These are phyloP conservation scores for Xylaria sp. DNA, from an alignment of 2,329 filamentous ascomycete genomes.

Conservation along the genomic window DNA sequence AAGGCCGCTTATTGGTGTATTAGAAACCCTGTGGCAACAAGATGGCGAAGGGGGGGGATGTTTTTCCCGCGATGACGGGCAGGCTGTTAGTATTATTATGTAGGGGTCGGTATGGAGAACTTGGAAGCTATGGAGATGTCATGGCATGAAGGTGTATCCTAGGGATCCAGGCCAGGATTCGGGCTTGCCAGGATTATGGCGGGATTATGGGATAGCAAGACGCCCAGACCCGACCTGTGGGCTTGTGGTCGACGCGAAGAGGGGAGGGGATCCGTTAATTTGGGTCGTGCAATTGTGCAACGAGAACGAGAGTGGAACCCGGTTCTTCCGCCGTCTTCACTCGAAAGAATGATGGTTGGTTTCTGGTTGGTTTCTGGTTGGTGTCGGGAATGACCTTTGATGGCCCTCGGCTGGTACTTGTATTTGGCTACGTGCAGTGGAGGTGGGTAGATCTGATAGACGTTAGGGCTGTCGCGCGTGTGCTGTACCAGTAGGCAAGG, in stretches of 20 bases:
- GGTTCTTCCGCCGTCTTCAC: conserved; percentile 21
- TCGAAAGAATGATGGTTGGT: too few relatives aligned
- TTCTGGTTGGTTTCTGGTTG: too few relatives aligned
- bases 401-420: too few relatives aligned
- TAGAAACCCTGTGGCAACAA: conserved; percentile 4
- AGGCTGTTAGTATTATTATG: conserved; percentile 6
- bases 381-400: too few relatives aligned
- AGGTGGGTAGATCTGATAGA: too few relatives aligned
- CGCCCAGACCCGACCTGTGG: background rate
- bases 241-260: background rate
- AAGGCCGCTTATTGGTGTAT: background rate
- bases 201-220: background rate
- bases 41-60: conserved; percentile 5
- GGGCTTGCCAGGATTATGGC: background rate
- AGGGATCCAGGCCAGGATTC: background rate
- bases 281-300: conserved; percentile 22
- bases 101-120: background rate
- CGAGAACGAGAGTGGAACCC: conserved; percentile 8
- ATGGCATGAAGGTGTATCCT: background rate
- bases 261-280: conserved; percentile 18
- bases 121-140: background rate
- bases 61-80: conserved; percentile 5
- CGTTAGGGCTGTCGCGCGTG: too few relatives aligned
- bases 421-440: too few relatives aligned
- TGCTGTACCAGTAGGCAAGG: too few relatives aligned